These are phyloP conservation scores for Microcos paniculata DNA, from an alignment of 345 rosid genomes.

Conservation along the genomic window DNA sequence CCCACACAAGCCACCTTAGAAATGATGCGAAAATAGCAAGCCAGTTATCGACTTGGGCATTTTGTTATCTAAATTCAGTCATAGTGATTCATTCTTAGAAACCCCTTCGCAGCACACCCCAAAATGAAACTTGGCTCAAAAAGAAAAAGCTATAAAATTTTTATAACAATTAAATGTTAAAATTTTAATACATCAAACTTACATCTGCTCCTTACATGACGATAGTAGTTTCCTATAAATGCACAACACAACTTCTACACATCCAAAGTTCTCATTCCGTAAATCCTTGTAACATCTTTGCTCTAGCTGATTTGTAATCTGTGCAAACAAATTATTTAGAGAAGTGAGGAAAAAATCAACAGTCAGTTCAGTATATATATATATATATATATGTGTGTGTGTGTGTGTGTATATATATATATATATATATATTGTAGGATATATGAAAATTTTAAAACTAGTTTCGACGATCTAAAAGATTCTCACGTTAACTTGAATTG, in stretches of 20 bases:
- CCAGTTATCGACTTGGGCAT: background rate
- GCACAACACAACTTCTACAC: slow-evolving; percentile 77
- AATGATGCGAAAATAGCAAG: background rate
- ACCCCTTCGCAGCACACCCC: background rate
- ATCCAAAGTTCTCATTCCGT: slow-evolving; percentile 79
- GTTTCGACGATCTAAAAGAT: background rate
- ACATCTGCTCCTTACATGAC: slow-evolving; percentile 94
- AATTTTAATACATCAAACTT: slow-evolving; percentile 34
- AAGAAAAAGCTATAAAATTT: background rate
- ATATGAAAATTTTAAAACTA: background rate
- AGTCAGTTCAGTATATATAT: background rate
- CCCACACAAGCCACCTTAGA: background rate
- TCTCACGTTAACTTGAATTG: background rate
- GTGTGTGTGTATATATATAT: too few species aligned
- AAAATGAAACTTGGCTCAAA: background rate
- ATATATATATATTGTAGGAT: too few species aligned
- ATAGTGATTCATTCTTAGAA: background rate
- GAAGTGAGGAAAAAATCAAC: background rate
- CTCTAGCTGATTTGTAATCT: slow-evolving; percentile 45
- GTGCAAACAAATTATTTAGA: slow-evolving; percentile 1
- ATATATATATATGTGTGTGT: too few species aligned
- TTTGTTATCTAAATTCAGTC: background rate
- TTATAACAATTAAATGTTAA: background rate
- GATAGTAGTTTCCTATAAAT: slow-evolving; percentile 80
- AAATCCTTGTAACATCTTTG: slow-evolving; percentile 98